Evolutionary conservation across 768 basidiomycete genomes (phyloP).

Genomic region (Daedalea quercina): DNA sequence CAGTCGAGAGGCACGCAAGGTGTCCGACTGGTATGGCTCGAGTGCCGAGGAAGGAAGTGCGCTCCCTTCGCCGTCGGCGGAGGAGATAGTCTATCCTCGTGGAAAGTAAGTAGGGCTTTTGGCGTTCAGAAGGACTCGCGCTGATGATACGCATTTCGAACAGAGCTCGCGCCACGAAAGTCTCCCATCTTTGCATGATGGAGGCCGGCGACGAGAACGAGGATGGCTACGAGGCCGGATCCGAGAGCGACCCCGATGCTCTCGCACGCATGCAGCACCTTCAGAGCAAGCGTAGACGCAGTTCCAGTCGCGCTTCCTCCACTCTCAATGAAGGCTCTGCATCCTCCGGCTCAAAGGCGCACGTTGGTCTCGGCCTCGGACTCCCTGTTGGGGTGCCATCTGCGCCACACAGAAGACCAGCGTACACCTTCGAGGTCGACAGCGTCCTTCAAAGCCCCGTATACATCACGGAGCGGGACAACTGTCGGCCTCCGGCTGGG

Average conservation of each 20-base stretch:
- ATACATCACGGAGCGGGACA: too few relatives aligned
- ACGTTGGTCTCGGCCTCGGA: background rate
- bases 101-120: background rate
- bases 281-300: background rate
- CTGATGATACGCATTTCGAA: background rate
- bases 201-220: background rate
- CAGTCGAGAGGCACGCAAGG: background rate
- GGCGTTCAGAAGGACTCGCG: background rate
- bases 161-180: background rate
- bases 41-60: background rate
- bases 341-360: background rate
- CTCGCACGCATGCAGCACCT: background rate
- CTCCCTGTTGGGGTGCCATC: background rate
- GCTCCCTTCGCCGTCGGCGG: background rate
- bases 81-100: background rate
- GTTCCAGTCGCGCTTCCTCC: background rate
- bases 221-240: background rate
- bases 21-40: background rate
- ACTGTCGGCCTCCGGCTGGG: background rate
- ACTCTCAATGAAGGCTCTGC: background rate
- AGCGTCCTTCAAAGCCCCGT: background rate
- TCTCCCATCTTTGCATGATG: background rate
- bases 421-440: background rate
- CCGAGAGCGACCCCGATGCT: background rate
- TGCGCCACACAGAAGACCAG: background rate